Base-by-base conservation (phyloP, 345 rosid species). In the Camelina neglecta region DNA sequence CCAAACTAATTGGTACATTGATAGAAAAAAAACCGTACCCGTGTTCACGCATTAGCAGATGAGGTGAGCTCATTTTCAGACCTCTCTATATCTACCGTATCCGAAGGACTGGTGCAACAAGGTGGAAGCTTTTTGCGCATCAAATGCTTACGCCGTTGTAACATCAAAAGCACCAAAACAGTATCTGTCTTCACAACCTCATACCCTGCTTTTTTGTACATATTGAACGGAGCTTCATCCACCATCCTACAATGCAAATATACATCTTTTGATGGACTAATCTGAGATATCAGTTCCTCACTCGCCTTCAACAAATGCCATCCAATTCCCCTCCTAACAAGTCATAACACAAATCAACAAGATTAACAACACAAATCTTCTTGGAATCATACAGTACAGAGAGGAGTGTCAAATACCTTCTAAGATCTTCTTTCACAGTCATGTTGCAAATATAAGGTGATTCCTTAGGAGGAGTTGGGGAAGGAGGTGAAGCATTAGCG, bases 281-380 rank as follows among this genome's bases (percentile, higher is more conserved):
- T 83, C 82, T 79, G 85, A 4, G 86, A 77, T 77, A 94, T 86
- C 18, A 94, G 55, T 72, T 92, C 95, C 85, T 90, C 97, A 72
- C 96, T 84, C 18, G 96, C 96, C 87, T 85, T 92, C 81, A 92
- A 81, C 80, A 94, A 93, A 85, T 92, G 90, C 96, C 97, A 94
- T 21, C 96, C 97, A 35, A 94, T 89, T 48, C 96, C 90, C 71
- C 81, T 85, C 95, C 98, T 94, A 86, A 55, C 72, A 71, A 56
- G 78, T 78, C 51, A 79, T 20, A 51, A 67, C 69, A 57, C 31
- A 71, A 26, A 58, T 50, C 29, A 67, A 60, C 69, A 23, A 48
- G 33, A 38, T 4, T 62, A 13, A 61, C 60, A 5, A 49, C 35
- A 36, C 44, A 51, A 6, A 36, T 44, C n/a, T 11, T 47, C 45